Evolutionary conservation across 2,329 filamentous ascomycete species (phyloP), one percentile per base, ranked within the genome.

Genomic region (Stachybotrys chlorohalonatus): DNA sequence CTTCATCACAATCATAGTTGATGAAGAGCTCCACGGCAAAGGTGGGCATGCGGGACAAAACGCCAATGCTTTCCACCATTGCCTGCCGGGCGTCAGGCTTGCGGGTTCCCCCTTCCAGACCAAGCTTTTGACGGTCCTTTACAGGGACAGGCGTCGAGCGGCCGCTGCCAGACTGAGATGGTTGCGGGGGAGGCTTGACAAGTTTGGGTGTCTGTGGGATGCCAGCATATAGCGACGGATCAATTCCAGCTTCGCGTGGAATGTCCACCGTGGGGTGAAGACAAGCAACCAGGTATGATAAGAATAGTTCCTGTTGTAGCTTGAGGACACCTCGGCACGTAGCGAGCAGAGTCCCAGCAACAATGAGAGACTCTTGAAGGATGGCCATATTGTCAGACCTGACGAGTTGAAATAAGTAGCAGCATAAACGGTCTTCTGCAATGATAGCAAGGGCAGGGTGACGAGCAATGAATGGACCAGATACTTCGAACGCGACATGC

Each of bases 61-160:
- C 91, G 42, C 93, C 92, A 49, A 99, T 87, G 62, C 89, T 95
- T 73, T 99, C 94, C 5, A 99, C 90, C 94, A 99, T 99, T 36
- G 94, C 92, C 75, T 99, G 94, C 61, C 94, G 83, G 32, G 94
- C 92, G 70, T 99, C 95, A 4, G 94, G 94, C 68, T 95, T 96
- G 58, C 94, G 82, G 42, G 89, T 84, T 8, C 93, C 92, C 1
- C 94, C 93, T 70, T 97, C 94, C 66, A 99, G 77, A 0, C 94
- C 94, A 42, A 97, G 80, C 68, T 90, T 94, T 69, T 95, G 91
- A 53, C 94, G 84, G 65, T 99, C 94, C 66, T 92, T 92, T 53
- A 96, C 86, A 7, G 90, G 87, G 2, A 97, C 90, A 32, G 94
- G 94, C 1, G 94, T 96, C 42, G 89, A 85, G 53, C 92, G 83